Conservation (phyloP, 192 early-diverging fungal genomes). For the Anaeromyces robustus region DNA sequence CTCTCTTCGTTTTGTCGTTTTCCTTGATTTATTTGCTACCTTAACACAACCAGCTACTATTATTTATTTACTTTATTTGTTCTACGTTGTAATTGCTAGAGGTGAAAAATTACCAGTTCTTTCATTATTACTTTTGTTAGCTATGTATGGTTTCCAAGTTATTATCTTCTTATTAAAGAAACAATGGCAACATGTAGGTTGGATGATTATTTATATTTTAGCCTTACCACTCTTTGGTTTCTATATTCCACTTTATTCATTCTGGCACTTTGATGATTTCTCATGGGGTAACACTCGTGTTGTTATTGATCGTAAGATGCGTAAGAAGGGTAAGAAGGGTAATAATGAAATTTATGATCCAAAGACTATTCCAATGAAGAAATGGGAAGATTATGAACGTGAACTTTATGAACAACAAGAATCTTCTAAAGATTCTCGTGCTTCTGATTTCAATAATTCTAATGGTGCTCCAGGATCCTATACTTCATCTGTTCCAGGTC, state of each 20-base stretch:
- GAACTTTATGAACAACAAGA: conserved; percentile 2
- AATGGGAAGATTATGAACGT: conserved; percentile 23
- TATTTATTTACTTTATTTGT: conserved; percentile 70
- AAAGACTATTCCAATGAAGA: conserved; percentile 16
- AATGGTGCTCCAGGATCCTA: background rate
- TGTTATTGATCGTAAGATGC: conserved; percentile 36
- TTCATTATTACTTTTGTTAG: conserved; percentile 70
- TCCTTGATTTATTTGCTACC: conserved; percentile 85
- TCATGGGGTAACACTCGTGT: conserved; percentile 98
- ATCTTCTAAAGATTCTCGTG: conserved; percentile 14
- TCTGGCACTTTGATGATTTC: conserved; percentile 99
- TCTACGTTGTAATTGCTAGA: conserved; percentile 42
- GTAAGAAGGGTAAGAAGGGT: conserved; percentile 66
- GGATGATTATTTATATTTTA: conserved; percentile 92
- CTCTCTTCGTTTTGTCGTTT: conserved; percentile 91
- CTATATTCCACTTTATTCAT: conserved; percentile 56
- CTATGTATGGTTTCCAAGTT: conserved; percentile 78
- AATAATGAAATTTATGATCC: conserved; percentile 18
- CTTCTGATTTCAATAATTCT: conserved; percentile 10
- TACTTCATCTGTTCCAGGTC: background rate
- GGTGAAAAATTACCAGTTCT: conserved; percentile 51
- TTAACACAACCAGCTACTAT: conserved; percentile 84
- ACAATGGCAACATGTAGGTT: conserved; percentile 65
- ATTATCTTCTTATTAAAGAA: conserved; percentile 71
- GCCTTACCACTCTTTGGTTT: conserved; percentile 77